Conservation (phyloP, 345 rosid genomes). For the Rhodamnia rubescens region DNA sequence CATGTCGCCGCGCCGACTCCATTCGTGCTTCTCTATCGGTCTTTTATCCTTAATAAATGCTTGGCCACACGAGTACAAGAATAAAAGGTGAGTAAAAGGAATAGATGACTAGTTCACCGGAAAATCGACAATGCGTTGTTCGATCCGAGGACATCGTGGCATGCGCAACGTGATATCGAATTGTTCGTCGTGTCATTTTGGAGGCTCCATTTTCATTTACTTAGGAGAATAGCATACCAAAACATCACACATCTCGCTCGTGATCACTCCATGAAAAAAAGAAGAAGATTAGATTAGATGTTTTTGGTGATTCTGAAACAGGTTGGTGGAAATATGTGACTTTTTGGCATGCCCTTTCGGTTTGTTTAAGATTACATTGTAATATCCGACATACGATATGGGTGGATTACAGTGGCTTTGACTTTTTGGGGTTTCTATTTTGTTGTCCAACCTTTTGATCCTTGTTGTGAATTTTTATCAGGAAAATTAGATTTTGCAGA, state of each 20-base stretch:
- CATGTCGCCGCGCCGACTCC: accelerated
- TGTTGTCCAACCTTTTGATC: background rate
- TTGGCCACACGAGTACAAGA: background rate
- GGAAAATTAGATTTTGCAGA: background rate
- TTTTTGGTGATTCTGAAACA: background rate
- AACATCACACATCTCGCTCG: background rate
- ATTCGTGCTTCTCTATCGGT: background rate
- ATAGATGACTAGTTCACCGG: background rate
- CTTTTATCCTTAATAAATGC: background rate
- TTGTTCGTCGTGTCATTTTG: background rate
- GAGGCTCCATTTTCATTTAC: background rate
- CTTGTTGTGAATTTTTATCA: background rate
- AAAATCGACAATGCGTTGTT: background rate
- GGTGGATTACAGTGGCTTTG: background rate
- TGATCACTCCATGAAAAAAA: background rate
- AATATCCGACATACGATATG: background rate
- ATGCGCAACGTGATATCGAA: background rate
- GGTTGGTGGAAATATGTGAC: background rate
- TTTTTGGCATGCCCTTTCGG: background rate
- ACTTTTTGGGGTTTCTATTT: background rate
- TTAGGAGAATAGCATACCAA: background rate
- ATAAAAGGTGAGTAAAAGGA: background rate
- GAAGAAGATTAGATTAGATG: too few species aligned
- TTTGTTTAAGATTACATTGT: background rate
- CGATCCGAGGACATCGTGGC: background rate